Percentiles rank a stretch among this genome's conserved stretches.
phyloP scores from a whole-genome alignment of 2,329 filamentous ascomycete genomes.

The Ambrosiella xylebori region DNA sequence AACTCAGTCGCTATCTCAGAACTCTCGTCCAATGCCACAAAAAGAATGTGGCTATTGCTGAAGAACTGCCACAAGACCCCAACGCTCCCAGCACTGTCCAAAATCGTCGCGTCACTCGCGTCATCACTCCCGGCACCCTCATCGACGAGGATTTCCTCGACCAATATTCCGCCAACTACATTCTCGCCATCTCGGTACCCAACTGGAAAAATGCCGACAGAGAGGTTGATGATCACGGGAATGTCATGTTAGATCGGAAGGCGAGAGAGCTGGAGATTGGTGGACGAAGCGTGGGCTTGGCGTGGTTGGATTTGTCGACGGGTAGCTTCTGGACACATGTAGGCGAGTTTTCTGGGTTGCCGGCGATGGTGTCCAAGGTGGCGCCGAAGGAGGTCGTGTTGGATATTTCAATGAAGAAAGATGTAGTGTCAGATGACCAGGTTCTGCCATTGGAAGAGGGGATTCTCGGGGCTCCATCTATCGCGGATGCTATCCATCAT shows the following conservation, averaged over 20 bases:
- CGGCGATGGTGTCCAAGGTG: constrained; percentile 70
- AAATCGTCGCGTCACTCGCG: constrained; percentile 66
- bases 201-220: background rate
- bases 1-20: constrained; percentile 85
- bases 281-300: constrained; percentile 44
- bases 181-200: constrained; percentile 57
- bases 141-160: constrained; percentile 98
- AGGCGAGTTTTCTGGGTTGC: constrained; percentile 50
- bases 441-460: background rate
- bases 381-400: constrained; percentile 73
- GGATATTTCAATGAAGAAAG: background rate
- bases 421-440: background rate
- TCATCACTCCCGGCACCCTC: constrained; percentile 85
- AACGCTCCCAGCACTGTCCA: constrained; percentile 47
- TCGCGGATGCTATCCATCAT: constrained; percentile 34
- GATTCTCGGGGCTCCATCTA: background rate
- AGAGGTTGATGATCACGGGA: background rate
- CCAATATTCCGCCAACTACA: constrained; percentile 81
- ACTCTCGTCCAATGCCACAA: constrained; percentile 79
- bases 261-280: background rate
- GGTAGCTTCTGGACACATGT: constrained; percentile 82
- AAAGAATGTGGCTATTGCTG: constrained; percentile 82
- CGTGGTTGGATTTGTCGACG: constrained; percentile 91
- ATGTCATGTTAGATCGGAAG: background rate
- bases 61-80: constrained; percentile 59